These are phyloP conservation scores for Coemansia brasiliensis DNA, from an alignment of 192 early-diverging fungal species.

Conservation along the genomic window DNA sequence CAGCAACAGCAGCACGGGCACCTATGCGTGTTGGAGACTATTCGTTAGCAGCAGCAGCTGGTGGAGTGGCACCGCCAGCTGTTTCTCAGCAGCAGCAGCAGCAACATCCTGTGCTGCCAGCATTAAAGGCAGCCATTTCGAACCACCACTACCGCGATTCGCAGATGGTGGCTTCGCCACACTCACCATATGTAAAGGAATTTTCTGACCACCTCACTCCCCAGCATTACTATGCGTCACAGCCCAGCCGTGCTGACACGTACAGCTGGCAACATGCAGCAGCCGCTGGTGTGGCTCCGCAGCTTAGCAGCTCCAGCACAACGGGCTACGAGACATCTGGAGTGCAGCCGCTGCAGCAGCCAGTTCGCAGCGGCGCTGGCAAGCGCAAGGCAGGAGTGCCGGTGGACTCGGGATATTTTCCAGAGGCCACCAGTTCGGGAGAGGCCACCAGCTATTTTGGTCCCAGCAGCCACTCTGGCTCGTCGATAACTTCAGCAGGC, in stretches of 20 bases:
- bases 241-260: constrained; percentile 9
- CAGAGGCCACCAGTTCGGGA: constrained; percentile 18
- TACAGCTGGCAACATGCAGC: constrained; percentile 31
- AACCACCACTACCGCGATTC: constrained; percentile 34
- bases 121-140: constrained; percentile 7
- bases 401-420: constrained; percentile 48
- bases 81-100: constrained; percentile 10
- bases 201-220: constrained; percentile 7
- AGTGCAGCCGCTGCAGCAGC: constrained; percentile 8
- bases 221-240: constrained; percentile 10
- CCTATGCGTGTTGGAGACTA: constrained; percentile 39
- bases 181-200: constrained; percentile 7
- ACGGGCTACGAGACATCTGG: constrained; percentile 2
- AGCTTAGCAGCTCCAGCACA: not conserved
- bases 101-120: constrained; percentile 7
- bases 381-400: constrained; percentile 45
- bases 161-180: not conserved
- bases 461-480: constrained; percentile 2
- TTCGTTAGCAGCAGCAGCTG: constrained; percentile 20
- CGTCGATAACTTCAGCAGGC: not conserved
- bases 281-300: constrained; percentile 8
- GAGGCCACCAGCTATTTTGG: not conserved
- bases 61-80: not conserved
- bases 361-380: constrained; percentile 10
- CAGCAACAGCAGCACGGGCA: constrained; percentile 8